Evolutionary conservation across 2,329 filamentous ascomycete species (phyloP), one percentile per base, ranked within the genome.

Genomic region (Venturia oleaginea): DNA sequence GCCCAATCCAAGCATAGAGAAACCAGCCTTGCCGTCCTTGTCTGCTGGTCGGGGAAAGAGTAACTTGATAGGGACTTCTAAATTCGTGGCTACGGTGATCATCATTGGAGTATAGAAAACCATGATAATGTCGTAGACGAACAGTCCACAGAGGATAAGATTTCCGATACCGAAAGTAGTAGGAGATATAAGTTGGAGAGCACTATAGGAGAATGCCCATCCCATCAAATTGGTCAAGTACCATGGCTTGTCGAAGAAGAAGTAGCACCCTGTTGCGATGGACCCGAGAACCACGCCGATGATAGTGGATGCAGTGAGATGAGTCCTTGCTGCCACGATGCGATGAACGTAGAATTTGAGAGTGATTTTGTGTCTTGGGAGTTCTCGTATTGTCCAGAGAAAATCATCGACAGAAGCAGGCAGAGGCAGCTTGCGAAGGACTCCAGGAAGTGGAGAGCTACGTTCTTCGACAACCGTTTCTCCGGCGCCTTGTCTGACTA

Each of bases 51-150:
- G 82, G 1, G 89, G 87, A 67, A 96, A 95, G 5, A 94, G 83
- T 8, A 99, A 84, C 74, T 97, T 97, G 74, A 97, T 94, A 0
- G 93, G 94, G 0, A 93, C 90, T 69, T 99, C 93, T 32, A 99
- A 80, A 48, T 88, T 89, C 8, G 88, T 96, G 15, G 93, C 94
- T 10, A 99, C 90, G 0, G 89, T 90, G 7, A 92, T 81, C 90
- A 94, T 94, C 72, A 90, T 86, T 0, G 90, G 90, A 0, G 89
- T 92, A 73, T 89, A 94, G 72, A 94, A 94, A 6, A 94, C 90
- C 81, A 93, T 92, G 74, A 94, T 86, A 60, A 99, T 93, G 73
- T 99, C 93, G 72, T 99, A 99, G 71, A 96, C 85, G 78, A 97
- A 97, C 0, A 97, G 80, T 0, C 88, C 90, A 11, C 81, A 78